Evolutionary conservation across 2,329 filamentous ascomycete species (phyloP).

Genomic region (Dactylellina drechsleri): DNA sequence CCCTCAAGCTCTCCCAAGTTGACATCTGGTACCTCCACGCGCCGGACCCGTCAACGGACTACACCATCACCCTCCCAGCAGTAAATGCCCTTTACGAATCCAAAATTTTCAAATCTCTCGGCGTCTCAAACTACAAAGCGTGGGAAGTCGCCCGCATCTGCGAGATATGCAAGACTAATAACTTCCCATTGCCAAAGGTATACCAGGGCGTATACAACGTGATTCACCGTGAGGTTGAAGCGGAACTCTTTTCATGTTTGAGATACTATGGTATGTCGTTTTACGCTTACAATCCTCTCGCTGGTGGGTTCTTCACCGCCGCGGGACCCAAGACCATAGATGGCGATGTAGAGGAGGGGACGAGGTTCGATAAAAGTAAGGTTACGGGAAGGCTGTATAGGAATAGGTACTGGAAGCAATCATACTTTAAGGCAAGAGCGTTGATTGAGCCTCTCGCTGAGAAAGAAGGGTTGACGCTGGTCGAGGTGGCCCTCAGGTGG

Average conservation of each 20-base stretch:
- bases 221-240: conserved; percentile 78
- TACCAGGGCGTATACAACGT: conserved; percentile 91
- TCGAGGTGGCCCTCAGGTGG: conserved; percentile 79
- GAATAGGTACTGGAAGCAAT: conserved; percentile 76
- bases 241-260: conserved; percentile 78
- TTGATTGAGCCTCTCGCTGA: conserved; percentile 74
- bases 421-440: conserved; percentile 73
- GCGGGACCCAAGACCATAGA: conserved; percentile 78
- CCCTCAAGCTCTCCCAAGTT: conserved; percentile 32
- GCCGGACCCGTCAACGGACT: conserved; percentile 74
- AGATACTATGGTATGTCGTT: conserved; percentile 80
- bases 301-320: conserved; percentile 75
- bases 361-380: conserved; percentile 68
- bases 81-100: conserved; percentile 84
- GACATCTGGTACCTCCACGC: conserved; percentile 85
- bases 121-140: conserved; percentile 84
- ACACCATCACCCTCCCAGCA: conserved; percentile 80
- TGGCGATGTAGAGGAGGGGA: conserved; percentile 52
- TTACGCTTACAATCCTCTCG: conserved; percentile 83
- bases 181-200: conserved; percentile 83
- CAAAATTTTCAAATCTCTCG: conserved; percentile 83
- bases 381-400: conserved; percentile 72
- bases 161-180: conserved; percentile 79
- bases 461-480: conserved; percentile 74
- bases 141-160: conserved; percentile 89